Conservation (phyloP, 805 yeast genomes). For the Cyberlindnera galapagoensis region DNA sequence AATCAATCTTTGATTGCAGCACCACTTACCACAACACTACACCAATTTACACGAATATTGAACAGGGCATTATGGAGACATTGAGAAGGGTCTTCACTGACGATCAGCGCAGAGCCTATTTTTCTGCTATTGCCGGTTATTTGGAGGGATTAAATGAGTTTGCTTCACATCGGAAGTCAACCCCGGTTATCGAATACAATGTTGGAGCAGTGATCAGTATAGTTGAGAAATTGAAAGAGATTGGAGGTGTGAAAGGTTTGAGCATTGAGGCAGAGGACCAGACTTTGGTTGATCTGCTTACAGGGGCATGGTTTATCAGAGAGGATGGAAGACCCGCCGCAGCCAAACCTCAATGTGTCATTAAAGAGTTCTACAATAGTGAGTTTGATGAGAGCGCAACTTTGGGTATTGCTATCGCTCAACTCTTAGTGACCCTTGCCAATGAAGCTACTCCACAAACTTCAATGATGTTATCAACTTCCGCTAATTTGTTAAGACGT, state of each 20-base stretch:
- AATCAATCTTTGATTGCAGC: too few species aligned
- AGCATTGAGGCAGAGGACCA: conserved; percentile 1
- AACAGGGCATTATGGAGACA: conserved; percentile 2
- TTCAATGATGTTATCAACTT: conserved; percentile 4
- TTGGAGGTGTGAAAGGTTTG: conserved; percentile 1
- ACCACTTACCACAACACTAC: too few species aligned
- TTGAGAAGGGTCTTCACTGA: conserved; percentile 5
- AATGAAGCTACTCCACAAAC: conserved; percentile 2
- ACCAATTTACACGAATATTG: neutral
- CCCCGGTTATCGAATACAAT: conserved; percentile 29
- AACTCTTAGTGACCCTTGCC: conserved; percentile 7
- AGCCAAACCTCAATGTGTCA: neutral
- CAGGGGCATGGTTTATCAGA: conserved; percentile 12
- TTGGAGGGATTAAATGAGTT: conserved; percentile 7
- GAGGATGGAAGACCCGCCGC: conserved; percentile 8
- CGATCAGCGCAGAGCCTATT: conserved; percentile 8
- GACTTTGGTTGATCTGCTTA: conserved; percentile 5
- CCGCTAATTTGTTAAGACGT: conserved; percentile 7
- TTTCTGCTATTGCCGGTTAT: conserved; percentile 10
- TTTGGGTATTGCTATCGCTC: conserved; percentile 13
- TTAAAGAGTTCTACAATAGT: conserved; percentile 10
- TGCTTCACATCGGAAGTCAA: conserved; percentile 7
- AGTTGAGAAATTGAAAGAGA: conserved; percentile 9
- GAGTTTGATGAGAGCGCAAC: conserved; percentile 15
- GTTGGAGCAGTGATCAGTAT: conserved; percentile 37